phyloP scores from a whole-genome alignment of 192 early-diverging fungal species.

The Coemansia sp. region DNA sequence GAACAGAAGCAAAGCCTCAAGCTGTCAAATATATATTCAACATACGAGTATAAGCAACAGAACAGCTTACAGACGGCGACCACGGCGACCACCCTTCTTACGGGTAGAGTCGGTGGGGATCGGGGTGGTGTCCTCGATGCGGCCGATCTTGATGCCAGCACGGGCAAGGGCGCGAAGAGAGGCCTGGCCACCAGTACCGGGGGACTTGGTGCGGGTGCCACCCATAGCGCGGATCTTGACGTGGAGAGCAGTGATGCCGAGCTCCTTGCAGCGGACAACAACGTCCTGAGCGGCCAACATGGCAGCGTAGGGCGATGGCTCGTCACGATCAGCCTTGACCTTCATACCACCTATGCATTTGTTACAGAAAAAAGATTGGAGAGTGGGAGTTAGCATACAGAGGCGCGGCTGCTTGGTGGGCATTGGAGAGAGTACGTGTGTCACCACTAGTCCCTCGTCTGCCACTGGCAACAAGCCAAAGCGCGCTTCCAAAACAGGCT shows the following conservation, averaged over 20 bases:
- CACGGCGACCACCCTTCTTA: constrained; percentile 99
- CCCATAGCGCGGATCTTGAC: constrained; percentile 99
- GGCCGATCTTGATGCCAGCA: constrained; percentile 98
- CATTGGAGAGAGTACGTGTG: constrained; percentile 63
- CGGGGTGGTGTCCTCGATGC: constrained; percentile 98
- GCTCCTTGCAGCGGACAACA: constrained; percentile 97
- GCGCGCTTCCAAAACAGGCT: constrained; percentile 3
- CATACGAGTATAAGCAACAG: neutral
- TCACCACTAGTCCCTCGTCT: constrained; percentile 63
- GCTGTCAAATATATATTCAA: neutral
- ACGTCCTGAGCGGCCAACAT: constrained; percentile 99
- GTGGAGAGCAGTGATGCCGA: constrained; percentile 99
- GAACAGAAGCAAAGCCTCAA: neutral
- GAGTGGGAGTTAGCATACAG: neutral
- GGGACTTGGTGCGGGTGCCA: constrained; percentile 98
- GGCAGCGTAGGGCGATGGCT: constrained; percentile 99
- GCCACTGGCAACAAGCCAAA: constrained; percentile 41
- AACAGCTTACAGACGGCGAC: constrained; percentile 87
- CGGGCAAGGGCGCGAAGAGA: constrained; percentile 99
- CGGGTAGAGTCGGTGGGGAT: constrained; percentile 98
- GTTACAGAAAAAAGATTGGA: neutral
- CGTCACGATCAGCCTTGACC: constrained; percentile 99
- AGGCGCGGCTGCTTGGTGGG: constrained; percentile 1
- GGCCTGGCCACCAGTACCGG: constrained; percentile 95
- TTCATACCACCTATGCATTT: constrained; percentile 92